These are phyloP conservation scores for Trichophyton rubrum DNA, from an alignment of 2,329 filamentous ascomycete species.

Conservation along the genomic window DNA sequence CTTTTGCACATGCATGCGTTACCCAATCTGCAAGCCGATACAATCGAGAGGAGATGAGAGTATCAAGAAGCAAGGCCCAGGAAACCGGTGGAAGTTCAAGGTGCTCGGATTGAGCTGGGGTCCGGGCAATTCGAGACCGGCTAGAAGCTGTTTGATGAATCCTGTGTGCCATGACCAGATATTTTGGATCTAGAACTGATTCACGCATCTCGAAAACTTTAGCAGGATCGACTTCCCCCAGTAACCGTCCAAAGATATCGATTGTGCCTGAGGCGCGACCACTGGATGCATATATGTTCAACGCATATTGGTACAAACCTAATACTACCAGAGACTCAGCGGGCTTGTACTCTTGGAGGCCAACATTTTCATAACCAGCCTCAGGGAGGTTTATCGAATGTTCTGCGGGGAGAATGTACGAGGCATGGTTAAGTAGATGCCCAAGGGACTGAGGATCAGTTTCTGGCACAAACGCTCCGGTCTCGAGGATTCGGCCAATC, in stretches of 20 bases:
- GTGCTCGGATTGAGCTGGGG: background rate
- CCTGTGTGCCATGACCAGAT: constrained; percentile 6
- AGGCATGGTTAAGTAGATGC: constrained; percentile 23
- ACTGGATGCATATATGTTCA: constrained; percentile 11
- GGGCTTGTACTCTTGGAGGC: background rate
- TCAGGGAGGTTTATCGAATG: background rate
- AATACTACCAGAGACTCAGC: constrained; percentile 10
- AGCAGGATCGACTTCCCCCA: constrained; percentile 6
- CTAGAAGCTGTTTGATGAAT: background rate
- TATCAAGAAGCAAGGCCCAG: constrained; percentile 7
- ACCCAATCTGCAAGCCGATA: constrained; percentile 43
- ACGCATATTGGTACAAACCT: constrained; percentile 12
- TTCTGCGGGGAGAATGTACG: constrained; percentile 3
- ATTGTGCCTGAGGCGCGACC: constrained; percentile 10
- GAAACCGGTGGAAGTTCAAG: constrained; percentile 7
- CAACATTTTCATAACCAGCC: background rate
- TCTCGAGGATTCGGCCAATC: constrained; percentile 41
- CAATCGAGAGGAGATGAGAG: constrained; percentile 6
- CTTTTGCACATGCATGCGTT: constrained; percentile 39
- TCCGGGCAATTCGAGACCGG: background rate
- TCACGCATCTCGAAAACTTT: constrained; percentile 6
- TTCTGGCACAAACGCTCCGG: constrained; percentile 34
- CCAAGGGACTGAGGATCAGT: constrained; percentile 34
- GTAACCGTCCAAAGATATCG: constrained; percentile 10
- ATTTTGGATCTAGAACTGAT: constrained; percentile 8